phyloP scores from a whole-genome alignment of 1,284 basidiomycete genomes.

The Baeospora myosura region DNA sequence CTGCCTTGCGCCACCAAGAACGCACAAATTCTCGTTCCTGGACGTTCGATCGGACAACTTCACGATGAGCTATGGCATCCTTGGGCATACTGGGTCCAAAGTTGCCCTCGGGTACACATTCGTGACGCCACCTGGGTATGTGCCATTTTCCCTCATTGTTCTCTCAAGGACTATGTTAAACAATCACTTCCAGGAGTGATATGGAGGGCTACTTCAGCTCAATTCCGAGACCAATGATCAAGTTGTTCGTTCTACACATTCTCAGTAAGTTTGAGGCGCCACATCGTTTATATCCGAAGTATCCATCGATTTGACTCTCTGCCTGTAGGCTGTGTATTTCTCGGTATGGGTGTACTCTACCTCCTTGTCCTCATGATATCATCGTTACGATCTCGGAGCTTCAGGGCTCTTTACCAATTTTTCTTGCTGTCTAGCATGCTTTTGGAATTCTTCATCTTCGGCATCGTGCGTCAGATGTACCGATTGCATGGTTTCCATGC shows the following conservation, averaged over 20 bases:
- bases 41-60: conserved; percentile 33
- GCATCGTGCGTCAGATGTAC: not conserved
- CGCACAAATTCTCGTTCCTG: conserved; percentile 66
- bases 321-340: too few species aligned
- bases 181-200: too few species aligned
- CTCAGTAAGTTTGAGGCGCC: conserved; percentile 39
- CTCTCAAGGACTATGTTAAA: not conserved
- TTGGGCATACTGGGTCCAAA: conserved; percentile 63
- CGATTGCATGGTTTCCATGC: conserved; percentile 6
- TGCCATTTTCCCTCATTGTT: not conserved
- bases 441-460: not conserved
- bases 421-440: too few species aligned
- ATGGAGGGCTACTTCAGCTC: too few species aligned
- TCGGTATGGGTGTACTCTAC: too few species aligned
- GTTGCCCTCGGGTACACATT: conserved; percentile 54
- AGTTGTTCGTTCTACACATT: conserved; percentile 68
- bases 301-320: too few species aligned
- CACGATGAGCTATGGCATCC: conserved; percentile 60
- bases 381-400: too few species aligned
- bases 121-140: conserved; percentile 21
- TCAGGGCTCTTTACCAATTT: too few species aligned
- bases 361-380: too few species aligned
- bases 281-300: too few species aligned
- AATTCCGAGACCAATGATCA: too few species aligned
- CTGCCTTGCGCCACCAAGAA: too few species aligned